Evolutionary conservation across 1,139 yeast genomes (phyloP).

Genomic region (Sugiyamaella neomexicana): DNA sequence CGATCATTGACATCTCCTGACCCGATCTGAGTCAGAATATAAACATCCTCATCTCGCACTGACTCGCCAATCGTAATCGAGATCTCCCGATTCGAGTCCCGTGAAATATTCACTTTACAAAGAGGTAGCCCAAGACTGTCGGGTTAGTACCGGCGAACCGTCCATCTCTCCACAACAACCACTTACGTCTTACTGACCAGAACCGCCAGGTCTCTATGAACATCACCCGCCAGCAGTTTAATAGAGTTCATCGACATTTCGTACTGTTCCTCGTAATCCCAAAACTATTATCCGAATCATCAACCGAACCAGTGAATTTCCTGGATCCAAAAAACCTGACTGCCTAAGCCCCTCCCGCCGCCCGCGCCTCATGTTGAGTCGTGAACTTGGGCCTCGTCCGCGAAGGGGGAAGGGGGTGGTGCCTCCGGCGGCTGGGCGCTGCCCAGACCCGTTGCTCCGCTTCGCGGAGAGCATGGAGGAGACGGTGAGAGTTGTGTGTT

Average conservation of each 20-base stretch:
- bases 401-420: too few species aligned
- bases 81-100: slow-evolving; percentile 71
- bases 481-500: too few species aligned
- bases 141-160: not conserved
- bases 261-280: not conserved
- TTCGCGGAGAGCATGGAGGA: too few species aligned
- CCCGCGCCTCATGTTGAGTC: not conserved
- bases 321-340: not conserved
- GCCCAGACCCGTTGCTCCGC: too few species aligned
- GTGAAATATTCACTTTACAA: slow-evolving; percentile 46
- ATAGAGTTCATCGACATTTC: slow-evolving; percentile 62
- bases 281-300: not conserved
- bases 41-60: slow-evolving; percentile 93
- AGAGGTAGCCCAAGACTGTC: slow-evolving; percentile 44
- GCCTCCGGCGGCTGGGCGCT: too few species aligned
- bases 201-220: slow-evolving; percentile 84
- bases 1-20: slow-evolving; percentile 87
- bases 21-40: slow-evolving; percentile 84
- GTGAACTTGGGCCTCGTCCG: too few species aligned
- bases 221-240: slow-evolving; percentile 84
- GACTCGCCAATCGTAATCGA: slow-evolving; percentile 92
- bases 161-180: not conserved
- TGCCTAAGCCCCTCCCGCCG: slow-evolving; percentile 1
- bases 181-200: slow-evolving; percentile 62
- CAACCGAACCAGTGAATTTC: not conserved